Base-by-base conservation (phyloP, 2,329 filamentous ascomycete genomes). In the Lachnellula suecica region DNA sequence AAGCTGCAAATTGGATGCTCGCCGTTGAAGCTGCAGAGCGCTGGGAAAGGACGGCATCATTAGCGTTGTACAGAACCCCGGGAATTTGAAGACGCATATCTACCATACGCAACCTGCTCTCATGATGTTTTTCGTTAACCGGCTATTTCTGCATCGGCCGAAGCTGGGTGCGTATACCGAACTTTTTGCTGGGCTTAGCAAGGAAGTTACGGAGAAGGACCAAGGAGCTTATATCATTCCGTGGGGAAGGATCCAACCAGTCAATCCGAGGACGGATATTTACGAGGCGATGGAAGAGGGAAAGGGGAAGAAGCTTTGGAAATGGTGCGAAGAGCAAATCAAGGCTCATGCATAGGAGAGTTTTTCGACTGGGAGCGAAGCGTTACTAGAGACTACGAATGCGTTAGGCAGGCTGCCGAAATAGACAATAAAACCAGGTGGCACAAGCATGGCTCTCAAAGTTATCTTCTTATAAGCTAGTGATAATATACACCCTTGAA, bases 101-200 rank as follows among this genome's bases (percentile, higher is more conserved):
- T 47, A 46, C n/a, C 27, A 47, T 15, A 20, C 27, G 3, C 31
- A 20, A 34, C 37, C 45, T 20, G 31, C 15, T 17, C 2, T 49
- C 5, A 20, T 53, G n/a, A 40, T 57, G 23, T 24, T 47, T 1
- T 47, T 49, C 13, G 20, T 53, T 11, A 51, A 46, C 17, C 19
- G 20, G 5, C 17, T 57, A 10, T n/a, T n/a, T n/a, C 23, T 59
- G 23, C 25, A 60, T 41, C 31, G 42, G 11, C 40, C 53, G 0
- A 54, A 52, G 19, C 25, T 52, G 15, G 59, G 59, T 1, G 59
- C 58, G 8, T 62, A 60, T 29, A 62, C 59, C 4, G 54, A 57
- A 37, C 41, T 62, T 8, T 62, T 46, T 45, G 56, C 58, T 11
- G 58, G 53, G 2, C 37, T 60, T 9, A 48, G 43, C 3, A 38